Evolutionary conservation across 148 eudicot genomes (phyloP), one percentile per base, ranked within the genome.

Genomic region (Talinum fruticosum): DNA sequence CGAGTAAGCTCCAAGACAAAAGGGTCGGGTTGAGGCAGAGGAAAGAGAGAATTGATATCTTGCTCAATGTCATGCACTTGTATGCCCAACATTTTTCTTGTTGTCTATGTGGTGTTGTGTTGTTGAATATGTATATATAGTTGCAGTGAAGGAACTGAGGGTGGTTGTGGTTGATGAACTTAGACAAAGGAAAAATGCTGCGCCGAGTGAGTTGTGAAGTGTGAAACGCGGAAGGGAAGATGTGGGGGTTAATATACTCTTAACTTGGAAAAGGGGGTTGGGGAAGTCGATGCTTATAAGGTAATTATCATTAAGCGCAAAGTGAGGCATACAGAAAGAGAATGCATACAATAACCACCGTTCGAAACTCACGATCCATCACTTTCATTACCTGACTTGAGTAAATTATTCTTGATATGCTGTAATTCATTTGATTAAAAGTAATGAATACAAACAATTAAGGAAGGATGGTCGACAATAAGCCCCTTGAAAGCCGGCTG

Each of bases 1-100:
- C 83, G 87, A 73, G 86, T 85, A 75, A 91, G 90, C 86, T 92
- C 99, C 10, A 88, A 82, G 53, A 87, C 87, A 73, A 90, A 26
- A 66, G 99, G 92, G 78, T 89, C 89, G 4, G 89, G 76, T 61
- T 85, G 88, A 86, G 86, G 74, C 79, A 86, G 72, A 77, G 82
- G 72, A 75, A 79, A 35, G 73, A 76, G 74, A 44, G 76, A 69
- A 65, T 30, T 41, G 41, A 71, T 75, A 73, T 76, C 83, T 49
- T 73, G 75, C 34, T 69, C 79, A 71, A 84, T 44, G 38, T 86
- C 85, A 35, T 83, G 85, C 35, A 82, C 85, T 36, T 85, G 85
- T 35, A 84, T 69, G 18, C 84, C 81, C 78, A 73, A 38, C 89
- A 90, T 83, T 64, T 66, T 44, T 49, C 15, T 8, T 74, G 15